A percentile compares a stretch with the other conserved stretches of the same genome.
These are phyloP conservation scores for Gleditsia sinensis DNA, from an alignment of 306 rosid species.

Conservation along the genomic window DNA sequence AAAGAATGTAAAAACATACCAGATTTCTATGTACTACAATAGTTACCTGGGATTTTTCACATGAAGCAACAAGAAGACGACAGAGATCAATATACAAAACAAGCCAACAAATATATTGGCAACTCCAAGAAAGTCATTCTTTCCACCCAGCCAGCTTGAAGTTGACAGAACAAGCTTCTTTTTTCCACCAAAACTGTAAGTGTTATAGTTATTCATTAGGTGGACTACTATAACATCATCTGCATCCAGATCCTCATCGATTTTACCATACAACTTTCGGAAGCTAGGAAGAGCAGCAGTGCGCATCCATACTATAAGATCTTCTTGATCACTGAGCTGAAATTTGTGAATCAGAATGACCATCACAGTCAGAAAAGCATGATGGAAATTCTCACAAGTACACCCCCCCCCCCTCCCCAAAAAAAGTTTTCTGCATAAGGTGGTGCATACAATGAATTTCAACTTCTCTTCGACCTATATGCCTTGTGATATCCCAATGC, in stretches of 20 bases:
- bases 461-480: conserved; percentile 11
- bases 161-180: conserved; percentile 90
- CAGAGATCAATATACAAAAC: conserved; percentile 59
- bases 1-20: background rate
- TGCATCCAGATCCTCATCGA: conserved; percentile 85
- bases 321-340: conserved; percentile 95
- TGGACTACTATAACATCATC: conserved; percentile 75
- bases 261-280: conserved; percentile 89
- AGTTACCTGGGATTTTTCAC: conserved; percentile 72
- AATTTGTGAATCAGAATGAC: conserved; percentile 34
- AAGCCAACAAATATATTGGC: conserved; percentile 77
- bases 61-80: conserved; percentile 83
- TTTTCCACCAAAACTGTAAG: conserved; percentile 91
- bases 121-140: conserved; percentile 87
- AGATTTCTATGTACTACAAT: background rate
- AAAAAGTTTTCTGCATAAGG: background rate
- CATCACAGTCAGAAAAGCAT: conserved; percentile 33
- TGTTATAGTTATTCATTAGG: conserved; percentile 77
- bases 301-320: conserved; percentile 97
- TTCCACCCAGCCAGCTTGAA: conserved; percentile 92
- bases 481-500: background rate
- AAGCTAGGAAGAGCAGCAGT: conserved; percentile 97
- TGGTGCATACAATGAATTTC: background rate
- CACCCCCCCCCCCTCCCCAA: background rate
- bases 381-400: conserved; percentile 12